These are phyloP conservation scores for Sphagnum magellanicum DNA, from an alignment of 228 moss, liverwort and hornwort species.

Conservation along the genomic window DNA sequence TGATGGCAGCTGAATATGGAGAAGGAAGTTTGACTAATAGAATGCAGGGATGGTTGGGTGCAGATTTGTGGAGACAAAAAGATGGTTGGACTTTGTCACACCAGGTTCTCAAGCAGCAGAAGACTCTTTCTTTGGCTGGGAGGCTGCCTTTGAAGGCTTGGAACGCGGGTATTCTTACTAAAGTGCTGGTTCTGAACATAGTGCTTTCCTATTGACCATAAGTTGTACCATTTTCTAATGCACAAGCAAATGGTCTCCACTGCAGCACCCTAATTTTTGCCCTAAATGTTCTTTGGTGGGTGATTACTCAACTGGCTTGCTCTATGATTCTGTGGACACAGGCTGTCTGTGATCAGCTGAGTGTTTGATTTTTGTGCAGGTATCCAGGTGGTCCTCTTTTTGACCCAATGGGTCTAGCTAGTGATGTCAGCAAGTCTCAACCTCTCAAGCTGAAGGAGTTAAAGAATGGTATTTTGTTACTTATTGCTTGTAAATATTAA, in stretches of 20 bases:
- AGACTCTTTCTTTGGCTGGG: slow-evolving; percentile 47
- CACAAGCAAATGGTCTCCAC: too few relatives aligned
- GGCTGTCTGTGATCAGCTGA: too few relatives aligned
- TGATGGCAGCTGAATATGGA: too few relatives aligned
- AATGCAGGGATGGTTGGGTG: slow-evolving; percentile 1
- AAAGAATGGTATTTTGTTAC: slow-evolving; percentile 35
- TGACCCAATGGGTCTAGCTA: slow-evolving; percentile 44
- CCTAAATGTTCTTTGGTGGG: too few relatives aligned
- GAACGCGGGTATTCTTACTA: slow-evolving; percentile 28
- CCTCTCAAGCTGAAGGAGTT: slow-evolving; percentile 47
- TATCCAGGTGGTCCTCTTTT: slow-evolving; percentile 64
- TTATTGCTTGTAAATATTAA: too few relatives aligned
- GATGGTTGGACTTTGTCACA: slow-evolving; percentile 51
- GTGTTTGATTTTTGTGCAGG: slow-evolving; percentile 6
- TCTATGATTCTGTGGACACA: too few relatives aligned
- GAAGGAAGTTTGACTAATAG: slow-evolving; percentile 2
- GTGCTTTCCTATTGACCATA: too few relatives aligned
- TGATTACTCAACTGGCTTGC: too few relatives aligned
- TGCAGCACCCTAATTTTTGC: too few relatives aligned
- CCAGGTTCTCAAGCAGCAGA: slow-evolving; percentile 65
- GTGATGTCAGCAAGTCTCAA: slow-evolving; percentile 16
- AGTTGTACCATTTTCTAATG: too few relatives aligned
- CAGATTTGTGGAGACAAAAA: slow-evolving; percentile 53
- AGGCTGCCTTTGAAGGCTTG: slow-evolving; percentile 42
- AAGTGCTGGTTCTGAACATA: not conserved